Evolutionary conservation across 2,329 filamentous ascomycete genomes (phyloP), one percentile per base, ranked within the genome.

Genomic region (Fusarium sp.): DNA sequence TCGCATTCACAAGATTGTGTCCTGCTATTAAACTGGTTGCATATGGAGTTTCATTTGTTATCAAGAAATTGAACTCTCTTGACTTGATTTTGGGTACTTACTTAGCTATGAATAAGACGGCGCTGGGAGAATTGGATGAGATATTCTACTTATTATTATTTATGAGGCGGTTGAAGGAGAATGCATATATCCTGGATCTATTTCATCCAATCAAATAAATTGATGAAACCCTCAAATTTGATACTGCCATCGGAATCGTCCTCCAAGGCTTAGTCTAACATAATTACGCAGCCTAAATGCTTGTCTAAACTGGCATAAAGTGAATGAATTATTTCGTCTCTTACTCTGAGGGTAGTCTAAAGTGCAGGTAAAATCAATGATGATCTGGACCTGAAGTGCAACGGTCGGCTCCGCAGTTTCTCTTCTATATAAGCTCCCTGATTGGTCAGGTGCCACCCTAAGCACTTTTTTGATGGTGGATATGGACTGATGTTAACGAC

Each of bases 401-500:
- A 48, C 47, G 20, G 41, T 58, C n/a, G 24, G 49, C 15, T 46
- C 68, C 68, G 49, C 49, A 46, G 8, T 49, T 43, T 41, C n/a
- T 16, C 5, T 8, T 25, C 15, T 12, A 34, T 22, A 18, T 2
- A 48, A 20, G 24, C 18, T 47, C 25, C 16, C 20, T 32, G 18
- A 72, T 72, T 72, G 69, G 69, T 8, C 15, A n/a, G 10, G n/a
- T 13, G 16, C 16, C 25, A 41, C 47, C 24, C 40, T 45, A 57
- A 48, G 52, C 45, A 46, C 40, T 62, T 66, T 61, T 53, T 58
- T 34, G 29, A 48, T 22, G 29, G 59, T 62, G 53, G 38, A 40
- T 44, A 44, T 73, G 45, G 56, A 51, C 70, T 71, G 70, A 73
- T 71, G 29, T 47, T 66, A 55, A 70, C 61, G 61, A 63, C 63